Base-by-base conservation (phyloP, 352 stramenopile genomes). In the Elongisporangium undulatum region DNA sequence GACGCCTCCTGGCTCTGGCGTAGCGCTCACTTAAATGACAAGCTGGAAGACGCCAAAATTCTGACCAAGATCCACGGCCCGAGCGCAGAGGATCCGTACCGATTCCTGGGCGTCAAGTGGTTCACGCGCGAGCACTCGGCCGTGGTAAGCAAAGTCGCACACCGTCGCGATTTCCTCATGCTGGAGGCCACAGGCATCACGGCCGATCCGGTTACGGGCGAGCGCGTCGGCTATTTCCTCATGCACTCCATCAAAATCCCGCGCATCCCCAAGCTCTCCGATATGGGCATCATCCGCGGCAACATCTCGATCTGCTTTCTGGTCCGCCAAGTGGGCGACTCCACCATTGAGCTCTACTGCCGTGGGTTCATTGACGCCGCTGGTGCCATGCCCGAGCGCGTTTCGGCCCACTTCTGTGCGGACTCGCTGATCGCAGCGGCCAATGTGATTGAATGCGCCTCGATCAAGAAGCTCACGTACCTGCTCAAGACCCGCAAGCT, bases 391-490 rank as follows among this genome's bases (percentile, higher is more conserved):
- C 64, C 75, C 16, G 74, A 75, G 53, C 56, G 67, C 20, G 58
- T 88, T 6, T 77, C 71, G 0, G 67, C 79, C 10, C 50, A 61
- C 8, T 67, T 86, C 51, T 69, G 66, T 19, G 65, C 74, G 19
- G 75, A 86, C 9, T 62, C 68, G 23, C 71, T 83, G 7, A 72
- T 86, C 20, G 60, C 68, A 13, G 75, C 62, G 23, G 61, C 66
- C 16, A 56, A 61, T 3, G 58, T 85, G 8, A 65, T 77, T 19
- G 76, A 89, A 55, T 87, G 72, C 56, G 69, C 72, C 17, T 77
- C 81, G 54, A 64, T 82, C 51, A 85, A 84, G 61, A 89, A 89
- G 41, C 71, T 89, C 54, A 66, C 64, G 26, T 71, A 65, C 63
- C 39, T 59, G 41, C 53, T 77, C 15, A 60, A n/a, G 49, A 60